Evolutionary conservation across 805 yeast genomes (phyloP), one percentile per base, ranked within the genome.

Genomic region (Lipomyces kockii): DNA sequence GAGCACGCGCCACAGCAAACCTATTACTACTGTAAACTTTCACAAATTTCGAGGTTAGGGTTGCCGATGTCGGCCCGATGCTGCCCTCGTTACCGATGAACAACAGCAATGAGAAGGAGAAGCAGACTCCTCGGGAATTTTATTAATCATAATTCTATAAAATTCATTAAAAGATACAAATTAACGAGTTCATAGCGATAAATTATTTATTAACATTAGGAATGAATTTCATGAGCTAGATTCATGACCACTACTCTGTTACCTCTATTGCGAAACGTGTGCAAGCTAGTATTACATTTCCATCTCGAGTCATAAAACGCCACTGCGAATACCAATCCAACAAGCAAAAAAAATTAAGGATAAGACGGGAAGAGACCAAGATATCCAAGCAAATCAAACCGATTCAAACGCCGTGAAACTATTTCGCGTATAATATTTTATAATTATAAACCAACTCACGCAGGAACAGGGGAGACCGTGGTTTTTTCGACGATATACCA

Each of bases 401-500:
- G 49, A 43, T 43, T 22, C 17, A 37, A 37, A 37, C 43, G 43
- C 43, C 43, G 12, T 37, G 12, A 37, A 12, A 37, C 17, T 29
- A 29, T 5, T 29, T 29, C 3, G 32, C 32, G 5, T 37, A 12
- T 37, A 37, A 37, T 14, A 37, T 37, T 37, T 37, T 12, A 17
- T 12, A 37, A 37, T 11, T 14, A 37, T 37, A 11, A 2, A 7
- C 22, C 20, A 17, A n/a, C 9, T 43, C 49, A n/a, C 8, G 49
- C 49, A 17, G 49, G 20, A 17, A 43, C 49, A 17, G 49, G 2
- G 2, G 22, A 7, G 11, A n/a, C 9, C 20, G 49, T 4, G 11
- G 49, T n/a, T n/a, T 22, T 58, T 61, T 65, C 66, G n/a, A 66
- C 66, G n/a, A 66, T 58, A 22, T 66, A 66, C 69, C 69, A 66